Base-by-base conservation (phyloP, 2,329 filamentous ascomycete genomes). In the Pleoardoris graminearum region DNA sequence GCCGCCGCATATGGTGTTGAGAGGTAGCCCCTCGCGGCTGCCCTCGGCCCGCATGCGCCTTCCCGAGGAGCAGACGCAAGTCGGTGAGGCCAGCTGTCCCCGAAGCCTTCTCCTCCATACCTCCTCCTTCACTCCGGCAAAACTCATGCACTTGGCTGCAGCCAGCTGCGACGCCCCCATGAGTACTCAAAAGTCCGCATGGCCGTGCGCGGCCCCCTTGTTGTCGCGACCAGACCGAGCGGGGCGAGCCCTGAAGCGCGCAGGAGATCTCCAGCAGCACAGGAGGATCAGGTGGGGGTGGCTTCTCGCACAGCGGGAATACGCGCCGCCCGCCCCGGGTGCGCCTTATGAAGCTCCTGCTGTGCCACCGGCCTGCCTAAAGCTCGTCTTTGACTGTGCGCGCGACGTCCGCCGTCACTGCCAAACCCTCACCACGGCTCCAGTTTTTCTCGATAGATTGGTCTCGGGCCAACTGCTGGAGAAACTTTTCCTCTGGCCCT, bases 241-340 rank as follows among this genome's bases (percentile, higher is more conserved):
- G 60, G 57, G 61, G 51, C 49, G n/a, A 48, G 25, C 60, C 61
- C 64, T 60, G 66, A 47, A 55, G 38, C 51, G 59, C 51, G 52
- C 54, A 53, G 52, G 57, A 60, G 57, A 63, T 63, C 55, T 32
- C 4, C 25, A 21, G 17, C 19, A 39, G n/a, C 14, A n/a, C n/a
- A n/a, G n/a, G n/a, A 36, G 30, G 41, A 38, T 48, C 47, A 30
- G 43, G 63, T 64, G 63, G 63, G 61, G 61, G 59, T 57, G 53
- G 48, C 49, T 52, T 33, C 48, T 50, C 51, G 33, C 29, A 22
- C 12, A n/a, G 17, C 52, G 53, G 53, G 22, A 39, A 17, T 21
- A 44, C 63, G 61, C 61, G 57, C 57, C 60, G 58, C 27, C 51
- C 54, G 53, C 54, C 56, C 59, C 21, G 38, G n/a, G n/a, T 27